Evolutionary conservation across 2,329 filamentous ascomycete species (phyloP).

Genomic region (Xylaria sp.): DNA sequence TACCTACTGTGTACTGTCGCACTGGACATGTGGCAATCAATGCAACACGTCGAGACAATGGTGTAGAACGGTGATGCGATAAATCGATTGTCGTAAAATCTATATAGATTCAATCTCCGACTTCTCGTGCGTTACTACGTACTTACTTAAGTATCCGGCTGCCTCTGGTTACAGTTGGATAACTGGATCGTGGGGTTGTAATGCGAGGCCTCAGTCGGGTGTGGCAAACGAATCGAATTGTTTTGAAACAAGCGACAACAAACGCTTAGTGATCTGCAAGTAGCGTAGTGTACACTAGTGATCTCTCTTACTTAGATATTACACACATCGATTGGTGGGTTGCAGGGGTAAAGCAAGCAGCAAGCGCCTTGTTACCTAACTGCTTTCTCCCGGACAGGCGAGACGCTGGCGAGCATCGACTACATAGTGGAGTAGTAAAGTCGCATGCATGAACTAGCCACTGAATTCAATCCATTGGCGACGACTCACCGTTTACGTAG

Average conservation of each 20-base stretch:
- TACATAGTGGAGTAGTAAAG: not conserved
- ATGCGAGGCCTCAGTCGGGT: not conserved
- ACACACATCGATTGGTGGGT: not conserved
- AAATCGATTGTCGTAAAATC: too few species aligned
- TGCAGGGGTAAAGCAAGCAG: not conserved
- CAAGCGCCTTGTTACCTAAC: not conserved
- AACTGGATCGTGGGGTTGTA: not conserved
- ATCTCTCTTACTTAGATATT: too few species aligned
- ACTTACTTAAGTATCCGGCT: too few species aligned
- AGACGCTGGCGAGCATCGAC: slow-evolving; percentile 18
- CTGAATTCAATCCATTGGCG: not conserved
- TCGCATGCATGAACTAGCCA: not conserved
- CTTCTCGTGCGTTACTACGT: too few species aligned
- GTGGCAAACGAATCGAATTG: not conserved
- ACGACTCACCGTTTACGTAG: slow-evolving; percentile 22
- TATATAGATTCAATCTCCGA: too few species aligned
- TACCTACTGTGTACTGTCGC: not conserved
- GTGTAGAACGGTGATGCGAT: too few species aligned
- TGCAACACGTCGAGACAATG: too few species aligned
- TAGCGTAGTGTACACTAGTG: too few species aligned
- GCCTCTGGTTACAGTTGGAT: not conserved
- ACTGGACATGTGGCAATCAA: not conserved
- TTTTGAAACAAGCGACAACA: not conserved
- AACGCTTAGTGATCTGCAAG: too few species aligned
- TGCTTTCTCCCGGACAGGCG: not conserved